Evolutionary conservation across 805 yeast genomes (phyloP).

Genomic region (Ogataea parapolymorpha): DNA sequence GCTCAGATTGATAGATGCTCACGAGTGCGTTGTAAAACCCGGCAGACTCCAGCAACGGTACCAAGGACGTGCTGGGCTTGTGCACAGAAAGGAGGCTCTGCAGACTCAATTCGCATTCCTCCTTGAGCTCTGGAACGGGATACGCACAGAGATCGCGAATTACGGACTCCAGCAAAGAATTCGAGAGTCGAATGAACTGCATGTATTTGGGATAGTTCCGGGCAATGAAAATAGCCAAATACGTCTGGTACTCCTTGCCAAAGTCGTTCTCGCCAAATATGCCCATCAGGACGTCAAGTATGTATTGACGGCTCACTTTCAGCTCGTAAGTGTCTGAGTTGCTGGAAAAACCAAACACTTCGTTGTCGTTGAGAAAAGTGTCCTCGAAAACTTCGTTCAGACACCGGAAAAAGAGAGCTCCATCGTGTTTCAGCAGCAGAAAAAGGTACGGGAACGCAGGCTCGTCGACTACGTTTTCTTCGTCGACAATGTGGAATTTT

Average conservation of each 20-base stretch:
- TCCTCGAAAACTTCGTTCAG: conserved; percentile 86
- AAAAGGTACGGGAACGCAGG: conserved; percentile 71
- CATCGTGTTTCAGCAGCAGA: conserved; percentile 50
- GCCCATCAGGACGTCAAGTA: conserved; percentile 69
- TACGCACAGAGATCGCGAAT: conserved; percentile 48
- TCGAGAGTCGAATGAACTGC: conserved; percentile 76
- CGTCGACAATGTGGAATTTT: conserved; percentile 34
- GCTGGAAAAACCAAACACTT: conserved; percentile 25
- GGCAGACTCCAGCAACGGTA: conserved; percentile 50
- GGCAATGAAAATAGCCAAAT: conserved; percentile 68
- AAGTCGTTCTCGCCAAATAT: conserved; percentile 43
- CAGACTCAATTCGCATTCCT: conserved; percentile 73
- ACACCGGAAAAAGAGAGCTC: conserved; percentile 59
- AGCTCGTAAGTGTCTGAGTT: conserved; percentile 25
- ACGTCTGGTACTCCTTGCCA: conserved; percentile 28
- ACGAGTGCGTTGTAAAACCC: conserved; percentile 58
- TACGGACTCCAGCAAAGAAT: conserved; percentile 46
- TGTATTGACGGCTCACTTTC: conserved; percentile 66
- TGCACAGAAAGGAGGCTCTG: conserved; percentile 67
- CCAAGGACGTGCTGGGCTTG: conserved; percentile 51
- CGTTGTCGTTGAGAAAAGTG: conserved; percentile 63
- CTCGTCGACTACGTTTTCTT: conserved; percentile 31
- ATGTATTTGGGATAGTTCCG: conserved; percentile 79
- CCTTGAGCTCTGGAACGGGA: conserved; percentile 33
- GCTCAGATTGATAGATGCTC: conserved; percentile 52